Base-by-base conservation (phyloP, 441 rosid species). In the Melastoma candidum region DNA sequence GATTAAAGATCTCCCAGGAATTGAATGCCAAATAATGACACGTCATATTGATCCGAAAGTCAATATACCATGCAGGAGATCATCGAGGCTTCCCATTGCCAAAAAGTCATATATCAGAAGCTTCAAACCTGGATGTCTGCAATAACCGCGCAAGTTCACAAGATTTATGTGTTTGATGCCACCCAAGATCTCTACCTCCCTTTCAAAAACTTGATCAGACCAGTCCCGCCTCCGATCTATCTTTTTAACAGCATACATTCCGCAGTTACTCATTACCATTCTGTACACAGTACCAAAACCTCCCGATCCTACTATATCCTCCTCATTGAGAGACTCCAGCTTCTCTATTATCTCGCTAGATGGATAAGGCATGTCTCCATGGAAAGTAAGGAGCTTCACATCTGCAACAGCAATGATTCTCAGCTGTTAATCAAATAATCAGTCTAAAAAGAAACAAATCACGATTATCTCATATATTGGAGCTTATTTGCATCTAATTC, bases 261-360 rank as follows among this genome's bases (percentile, higher is more conserved):
- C 95, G 70, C 94, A 85, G 72, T 92, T 95, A 53, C 87, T 92
- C 98, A 87, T 92, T 53, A 87, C 96, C 98, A 92, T 87, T 32
- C 98, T 77, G 59, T 83, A 92, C 3, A 92, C 98, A 4, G 83
- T 92, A 47, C 98, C 98, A 66, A 80, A 92, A 12, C 98, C 98
- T 65, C 98, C 96, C 0, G 98, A 85, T 22, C 98, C 98, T 3
- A 92, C 95, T 44, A 85, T 69, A 72, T 92, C 94, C 71, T 92
- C 93, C 57, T 85, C 90, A 51, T 92, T 87, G 60, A 92, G 98
- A 65, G 83, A 71, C 76, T 92, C 98, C 14, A 92, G 79, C 77
- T 92, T 92, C 73, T 92, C 98, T 12, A 92, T 82, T 46, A 87
- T 76, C 74, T 90, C 96, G 27, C 75, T 68, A 0, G 97, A 84